Percentiles rank a stretch among this genome's conserved stretches.
Conservation (phyloP, 768 basidiomycete species). For the Terana coerulea region DNA sequence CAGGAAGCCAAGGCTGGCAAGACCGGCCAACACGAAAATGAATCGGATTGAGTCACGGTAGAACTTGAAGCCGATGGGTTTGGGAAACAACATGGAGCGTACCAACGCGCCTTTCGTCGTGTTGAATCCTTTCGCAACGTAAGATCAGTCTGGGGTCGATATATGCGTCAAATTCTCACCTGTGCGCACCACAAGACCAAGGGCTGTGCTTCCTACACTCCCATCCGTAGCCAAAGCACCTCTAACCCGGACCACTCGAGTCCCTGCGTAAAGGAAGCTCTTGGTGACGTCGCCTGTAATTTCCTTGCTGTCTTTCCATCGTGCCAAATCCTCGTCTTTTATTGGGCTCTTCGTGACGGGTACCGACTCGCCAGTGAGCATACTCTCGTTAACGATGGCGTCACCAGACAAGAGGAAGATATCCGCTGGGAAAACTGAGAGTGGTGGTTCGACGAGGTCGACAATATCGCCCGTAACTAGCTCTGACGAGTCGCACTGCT, state of each 20-base stretch:
- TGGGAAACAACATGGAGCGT: constrained; percentile 97
- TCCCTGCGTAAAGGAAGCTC: constrained; percentile 87
- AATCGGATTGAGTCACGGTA: constrained; percentile 91
- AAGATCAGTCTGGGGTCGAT: too few species aligned
- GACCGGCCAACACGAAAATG: constrained; percentile 86
- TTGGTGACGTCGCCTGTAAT: constrained; percentile 62
- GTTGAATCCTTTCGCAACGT: constrained; percentile 62
- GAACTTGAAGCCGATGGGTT: constrained; percentile 98
- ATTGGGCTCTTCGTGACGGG: constrained; percentile 90
- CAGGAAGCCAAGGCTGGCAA: constrained; percentile 88
- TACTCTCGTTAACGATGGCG: constrained; percentile 97
- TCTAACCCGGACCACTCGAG: constrained; percentile 83
- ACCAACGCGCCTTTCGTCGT: constrained; percentile 97
- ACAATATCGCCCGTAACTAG: constrained; percentile 92
- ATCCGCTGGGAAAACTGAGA: constrained; percentile 82
- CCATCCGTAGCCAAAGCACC: constrained; percentile 53
- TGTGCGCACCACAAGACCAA: constrained; percentile 83
- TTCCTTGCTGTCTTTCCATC: constrained; percentile 67
- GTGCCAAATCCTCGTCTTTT: constrained; percentile 70
- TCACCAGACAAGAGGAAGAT: constrained; percentile 92
- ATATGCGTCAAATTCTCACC: constrained; percentile 40
- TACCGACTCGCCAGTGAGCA: constrained; percentile 98
- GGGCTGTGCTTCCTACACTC: constrained; percentile 53
- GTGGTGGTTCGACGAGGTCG: constrained; percentile 75
- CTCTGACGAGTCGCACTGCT: constrained; percentile 63